Evolutionary conservation across 208 protist species (phyloP).

Genomic region (Borovskyia barvae): DNA sequence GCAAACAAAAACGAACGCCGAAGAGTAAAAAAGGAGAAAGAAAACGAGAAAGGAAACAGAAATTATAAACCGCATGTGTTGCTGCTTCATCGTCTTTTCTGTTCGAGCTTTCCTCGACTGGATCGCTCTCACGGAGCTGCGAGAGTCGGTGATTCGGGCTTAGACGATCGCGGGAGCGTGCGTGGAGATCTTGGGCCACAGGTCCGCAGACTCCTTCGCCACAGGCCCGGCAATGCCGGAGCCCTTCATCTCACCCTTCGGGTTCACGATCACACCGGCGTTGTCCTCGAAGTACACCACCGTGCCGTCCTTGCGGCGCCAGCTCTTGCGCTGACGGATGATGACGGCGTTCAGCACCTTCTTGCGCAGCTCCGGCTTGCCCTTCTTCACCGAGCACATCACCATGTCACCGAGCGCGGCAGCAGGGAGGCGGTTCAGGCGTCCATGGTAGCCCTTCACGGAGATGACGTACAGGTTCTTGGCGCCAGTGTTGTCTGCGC

Average conservation of each 20-base stretch:
- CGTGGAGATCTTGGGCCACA: constrained; percentile 99
- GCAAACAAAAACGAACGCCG: too few relatives aligned
- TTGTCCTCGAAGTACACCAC: constrained; percentile 99
- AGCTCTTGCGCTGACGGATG: constrained; percentile 99
- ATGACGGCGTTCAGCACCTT: constrained; percentile 98
- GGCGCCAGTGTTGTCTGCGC: constrained; percentile 99
- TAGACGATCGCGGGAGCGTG: constrained; percentile 96
- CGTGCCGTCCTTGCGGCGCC: constrained; percentile 97
- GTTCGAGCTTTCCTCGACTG: too few relatives aligned
- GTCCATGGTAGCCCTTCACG: constrained; percentile 97
- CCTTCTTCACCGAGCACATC: constrained; percentile 99
- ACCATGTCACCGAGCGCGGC: constrained; percentile 99
- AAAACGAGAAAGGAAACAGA: too few relatives aligned
- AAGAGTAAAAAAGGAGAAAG: too few relatives aligned
- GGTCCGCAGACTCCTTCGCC: constrained; percentile 99
- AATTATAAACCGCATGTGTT: too few relatives aligned
- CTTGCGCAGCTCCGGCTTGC: constrained; percentile 99
- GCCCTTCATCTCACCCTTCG: constrained; percentile 99
- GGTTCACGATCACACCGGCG: constrained; percentile 99
- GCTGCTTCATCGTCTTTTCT: too few relatives aligned
- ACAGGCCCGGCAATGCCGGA: constrained; percentile 99
- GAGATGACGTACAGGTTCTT: constrained; percentile 99
- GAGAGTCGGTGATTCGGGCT: too few relatives aligned
- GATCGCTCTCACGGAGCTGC: too few relatives aligned
- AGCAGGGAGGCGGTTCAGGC: constrained; percentile 98